A percentile compares a stretch with the other conserved stretches of the same genome.
Conservation (phyloP, 257 asterid genomes). For the Marsdenia floribunda region DNA sequence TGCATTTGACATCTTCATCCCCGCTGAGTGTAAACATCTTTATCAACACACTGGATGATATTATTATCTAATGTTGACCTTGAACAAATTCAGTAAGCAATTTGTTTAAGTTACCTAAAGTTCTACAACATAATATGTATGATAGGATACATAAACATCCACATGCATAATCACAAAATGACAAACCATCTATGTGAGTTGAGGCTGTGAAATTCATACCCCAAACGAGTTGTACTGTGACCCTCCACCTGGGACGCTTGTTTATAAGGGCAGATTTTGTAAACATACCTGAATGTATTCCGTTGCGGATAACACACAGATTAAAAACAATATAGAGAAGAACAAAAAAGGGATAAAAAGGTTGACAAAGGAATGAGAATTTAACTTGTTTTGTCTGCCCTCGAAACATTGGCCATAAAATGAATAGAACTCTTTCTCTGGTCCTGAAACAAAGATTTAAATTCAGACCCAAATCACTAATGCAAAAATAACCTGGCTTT, state of each 20-base stretch:
- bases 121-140: neutral
- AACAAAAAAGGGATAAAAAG: slow-evolving; percentile 7
- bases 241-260: slow-evolving; percentile 95
- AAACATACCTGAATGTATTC: slow-evolving; percentile 57
- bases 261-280: slow-evolving; percentile 87
- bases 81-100: too few species aligned
- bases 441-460: slow-evolving; percentile 53
- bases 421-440: slow-evolving; percentile 86
- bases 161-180: neutral
- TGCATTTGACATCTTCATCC: neutral
- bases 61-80: neutral
- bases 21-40: neutral
- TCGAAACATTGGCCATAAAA: slow-evolving; percentile 91
- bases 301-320: slow-evolving; percentile 16
- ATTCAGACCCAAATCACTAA: slow-evolving; percentile 20
- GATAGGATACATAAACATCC: neutral
- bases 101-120: neutral
- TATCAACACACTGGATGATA: neutral
- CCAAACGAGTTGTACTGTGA: slow-evolving; percentile 85
- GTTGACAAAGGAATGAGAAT: slow-evolving; percentile 20
- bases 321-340: slow-evolving; percentile 15
- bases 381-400: slow-evolving; percentile 84
- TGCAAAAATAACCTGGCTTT: slow-evolving; percentile 2
- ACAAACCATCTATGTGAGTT: neutral
- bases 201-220: slow-evolving; percentile 44